phyloP scores from a whole-genome alignment of 2,329 filamentous ascomycete species.

The Colletotrichum tabaci region DNA sequence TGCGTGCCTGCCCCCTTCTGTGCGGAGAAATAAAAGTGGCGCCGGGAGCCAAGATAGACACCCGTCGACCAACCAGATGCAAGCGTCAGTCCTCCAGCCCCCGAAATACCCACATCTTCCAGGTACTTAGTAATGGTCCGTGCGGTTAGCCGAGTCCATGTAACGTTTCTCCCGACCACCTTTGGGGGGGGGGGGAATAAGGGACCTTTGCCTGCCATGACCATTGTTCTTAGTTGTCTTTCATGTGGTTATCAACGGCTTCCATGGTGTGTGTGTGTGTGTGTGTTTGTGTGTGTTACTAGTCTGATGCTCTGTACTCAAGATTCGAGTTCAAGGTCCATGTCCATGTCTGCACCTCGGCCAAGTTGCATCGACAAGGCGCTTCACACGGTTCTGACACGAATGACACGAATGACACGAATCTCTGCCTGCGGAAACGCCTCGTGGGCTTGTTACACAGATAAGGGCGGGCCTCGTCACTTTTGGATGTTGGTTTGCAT shows the following conservation, averaged over 20 bases:
- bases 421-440: not conserved
- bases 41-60: conserved; percentile 24
- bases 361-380: conserved; percentile 7
- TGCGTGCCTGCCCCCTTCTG: not conserved
- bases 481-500: not conserved
- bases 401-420: too few species aligned
- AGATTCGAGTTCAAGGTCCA: not conserved
- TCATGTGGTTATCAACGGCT: not conserved
- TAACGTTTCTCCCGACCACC: conserved; percentile 43
- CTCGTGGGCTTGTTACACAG: conserved; percentile 35
- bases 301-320: not conserved
- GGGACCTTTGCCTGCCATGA: not conserved
- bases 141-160: conserved; percentile 30
- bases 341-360: too few species aligned
- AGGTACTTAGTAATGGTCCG: not conserved
- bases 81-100: not conserved
- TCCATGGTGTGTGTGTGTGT: not conserved
- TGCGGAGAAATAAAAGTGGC: conserved; percentile 36
- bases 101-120: too few species aligned
- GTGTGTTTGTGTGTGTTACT: too few species aligned
- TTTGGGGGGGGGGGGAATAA: not conserved
- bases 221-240: not conserved
- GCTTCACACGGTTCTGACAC: not conserved
- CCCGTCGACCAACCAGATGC: conserved; percentile 4
- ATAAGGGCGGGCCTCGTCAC: conserved; percentile 11